phyloP scores from a whole-genome alignment of 805 yeast genomes.

The Saccharomyces paradoxus region DNA sequence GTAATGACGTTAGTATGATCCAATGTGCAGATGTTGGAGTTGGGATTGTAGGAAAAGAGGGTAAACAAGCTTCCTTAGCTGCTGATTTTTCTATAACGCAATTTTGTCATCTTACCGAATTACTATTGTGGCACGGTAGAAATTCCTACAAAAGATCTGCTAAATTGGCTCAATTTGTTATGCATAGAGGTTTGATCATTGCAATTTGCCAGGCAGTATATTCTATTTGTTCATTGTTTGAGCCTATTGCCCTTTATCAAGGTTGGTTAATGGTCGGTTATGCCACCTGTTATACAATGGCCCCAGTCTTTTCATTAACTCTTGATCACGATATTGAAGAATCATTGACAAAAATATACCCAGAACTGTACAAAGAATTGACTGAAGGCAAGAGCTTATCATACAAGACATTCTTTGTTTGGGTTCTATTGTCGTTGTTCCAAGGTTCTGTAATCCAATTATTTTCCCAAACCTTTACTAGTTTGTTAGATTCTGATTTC shows the following conservation, averaged over 20 bases:
- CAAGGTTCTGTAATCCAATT: conserved; percentile 87
- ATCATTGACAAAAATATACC: conserved; percentile 79
- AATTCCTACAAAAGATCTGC: conserved; percentile 95
- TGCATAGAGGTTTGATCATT: conserved; percentile 90
- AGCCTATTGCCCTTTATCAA: conserved; percentile 88
- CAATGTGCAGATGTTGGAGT: conserved; percentile 98
- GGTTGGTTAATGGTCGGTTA: conserved; percentile 99
- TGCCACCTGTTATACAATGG: conserved; percentile 95
- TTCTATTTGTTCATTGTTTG: conserved; percentile 78
- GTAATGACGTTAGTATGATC: conserved; percentile 97
- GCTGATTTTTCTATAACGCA: conserved; percentile 94
- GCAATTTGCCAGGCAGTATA: conserved; percentile 93
- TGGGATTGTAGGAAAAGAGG: conserved; percentile 98
- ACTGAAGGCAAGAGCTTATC: conserved; percentile 83
- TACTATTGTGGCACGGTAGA: conserved; percentile 95
- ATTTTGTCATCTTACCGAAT: conserved; percentile 78
- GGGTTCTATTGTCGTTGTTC: conserved; percentile 84
- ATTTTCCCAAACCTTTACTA: conserved; percentile 67
- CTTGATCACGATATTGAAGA: conserved; percentile 88
- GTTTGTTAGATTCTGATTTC: conserved; percentile 48
- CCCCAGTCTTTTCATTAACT: conserved; percentile 91
- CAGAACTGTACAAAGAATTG: conserved; percentile 88
- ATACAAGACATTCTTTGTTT: conserved; percentile 77
- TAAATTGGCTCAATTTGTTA: conserved; percentile 88
- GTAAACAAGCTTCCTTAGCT: conserved; percentile 92